Evolutionary conservation across 495 filamentous ascomycete species (phyloP).

Genomic region (Aspergillus coremiiformis): DNA sequence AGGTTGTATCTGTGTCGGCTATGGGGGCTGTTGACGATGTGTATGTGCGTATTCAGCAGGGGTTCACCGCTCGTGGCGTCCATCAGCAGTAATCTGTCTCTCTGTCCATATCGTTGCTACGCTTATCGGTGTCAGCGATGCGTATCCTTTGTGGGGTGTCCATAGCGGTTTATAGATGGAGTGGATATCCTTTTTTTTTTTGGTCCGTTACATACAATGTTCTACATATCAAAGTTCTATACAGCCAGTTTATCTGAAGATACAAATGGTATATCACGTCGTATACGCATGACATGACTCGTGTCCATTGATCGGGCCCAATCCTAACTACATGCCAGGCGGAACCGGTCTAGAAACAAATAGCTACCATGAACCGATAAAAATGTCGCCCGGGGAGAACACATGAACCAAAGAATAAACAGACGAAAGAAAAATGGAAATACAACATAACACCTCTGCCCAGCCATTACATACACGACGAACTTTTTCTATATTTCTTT

Average conservation of each 20-base stretch:
- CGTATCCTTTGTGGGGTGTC: background rate
- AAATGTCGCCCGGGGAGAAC: slow-evolving; percentile 5
- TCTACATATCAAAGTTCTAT: background rate
- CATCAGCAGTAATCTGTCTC: slow-evolving; percentile 20
- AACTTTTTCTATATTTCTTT: slow-evolving; percentile 16
- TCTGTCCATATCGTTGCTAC: background rate
- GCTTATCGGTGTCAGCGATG: background rate
- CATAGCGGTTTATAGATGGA: background rate
- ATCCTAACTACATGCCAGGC: slow-evolving; percentile 10
- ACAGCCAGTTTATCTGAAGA: background rate
- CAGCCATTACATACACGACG: slow-evolving; percentile 23
- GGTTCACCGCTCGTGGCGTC: slow-evolving; percentile 43
- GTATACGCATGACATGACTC: slow-evolving; percentile 29
- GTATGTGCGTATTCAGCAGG: slow-evolving; percentile 57
- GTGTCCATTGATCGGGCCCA: slow-evolving; percentile 25
- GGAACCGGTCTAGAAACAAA: slow-evolving; percentile 14
- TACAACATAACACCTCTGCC: slow-evolving; percentile 17
- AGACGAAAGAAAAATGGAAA: slow-evolving; percentile 8
- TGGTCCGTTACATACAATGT: background rate
- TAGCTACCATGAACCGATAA: slow-evolving; percentile 12
- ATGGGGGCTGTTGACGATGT: slow-evolving; percentile 63
- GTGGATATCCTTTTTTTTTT: background rate
- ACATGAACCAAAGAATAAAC: slow-evolving; percentile 5
- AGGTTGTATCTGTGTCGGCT: slow-evolving; percentile 72
- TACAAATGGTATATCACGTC: background rate